These are phyloP conservation scores for Lentinula boryana DNA, from an alignment of 768 basidiomycete species.

Conservation along the genomic window DNA sequence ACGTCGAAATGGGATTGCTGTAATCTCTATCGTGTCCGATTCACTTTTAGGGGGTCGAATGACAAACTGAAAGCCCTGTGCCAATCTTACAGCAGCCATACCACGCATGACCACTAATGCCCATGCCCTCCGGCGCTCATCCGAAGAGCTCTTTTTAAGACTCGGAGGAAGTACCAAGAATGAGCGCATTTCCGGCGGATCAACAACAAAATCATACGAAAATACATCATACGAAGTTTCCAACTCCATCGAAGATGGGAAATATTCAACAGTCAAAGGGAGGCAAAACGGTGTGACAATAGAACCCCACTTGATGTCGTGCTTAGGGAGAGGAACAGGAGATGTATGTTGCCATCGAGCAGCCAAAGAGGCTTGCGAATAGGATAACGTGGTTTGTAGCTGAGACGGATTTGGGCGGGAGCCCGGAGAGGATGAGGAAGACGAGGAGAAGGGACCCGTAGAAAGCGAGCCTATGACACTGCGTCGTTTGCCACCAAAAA, in stretches of 20 bases:
- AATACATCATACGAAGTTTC: constrained; percentile 75
- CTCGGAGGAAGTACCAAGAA: constrained; percentile 74
- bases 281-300: constrained; percentile 82
- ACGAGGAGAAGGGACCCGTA: constrained; percentile 29
- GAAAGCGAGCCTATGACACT: constrained; percentile 26
- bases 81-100: constrained; percentile 88
- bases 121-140: constrained; percentile 56
- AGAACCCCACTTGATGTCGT: constrained; percentile 89
- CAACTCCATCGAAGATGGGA: constrained; percentile 71
- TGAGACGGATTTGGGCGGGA: constrained; percentile 63
- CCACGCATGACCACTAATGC: constrained; percentile 82
- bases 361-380: constrained; percentile 69
- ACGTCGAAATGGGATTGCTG: constrained; percentile 30
- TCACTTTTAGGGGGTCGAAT: constrained; percentile 37
- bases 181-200: constrained; percentile 78
- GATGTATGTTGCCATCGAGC: constrained; percentile 88
- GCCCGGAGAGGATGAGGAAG: constrained; percentile 43
- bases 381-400: constrained; percentile 49
- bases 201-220: constrained; percentile 85
- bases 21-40: constrained; percentile 21
- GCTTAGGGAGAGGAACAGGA: constrained; percentile 65
- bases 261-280: constrained; percentile 86
- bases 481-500: constrained; percentile 46
- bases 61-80: constrained; percentile 94
- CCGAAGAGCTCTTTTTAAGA: constrained; percentile 42